phyloP scores from a whole-genome alignment of 306 rosid species.

The Quercus suber region DNA sequence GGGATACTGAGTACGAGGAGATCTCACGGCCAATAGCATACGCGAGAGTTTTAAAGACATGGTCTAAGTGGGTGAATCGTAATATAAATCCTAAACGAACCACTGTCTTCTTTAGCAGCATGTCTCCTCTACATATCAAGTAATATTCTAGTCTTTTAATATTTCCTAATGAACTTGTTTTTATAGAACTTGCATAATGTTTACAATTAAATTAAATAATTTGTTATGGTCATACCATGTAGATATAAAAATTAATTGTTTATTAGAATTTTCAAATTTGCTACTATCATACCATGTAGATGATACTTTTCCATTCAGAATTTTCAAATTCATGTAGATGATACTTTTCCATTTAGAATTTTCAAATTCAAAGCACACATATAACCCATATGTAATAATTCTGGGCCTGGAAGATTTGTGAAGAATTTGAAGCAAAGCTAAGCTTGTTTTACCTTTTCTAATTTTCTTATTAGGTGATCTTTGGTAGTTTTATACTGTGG shows the following conservation, averaged over 20 bases:
- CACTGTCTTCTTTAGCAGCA: slow-evolving; percentile 76
- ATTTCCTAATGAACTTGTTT: neutral
- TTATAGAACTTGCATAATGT: neutral
- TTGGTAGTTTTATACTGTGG: no score
- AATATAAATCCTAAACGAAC: slow-evolving; percentile 79
- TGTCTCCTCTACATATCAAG: slow-evolving; percentile 98
- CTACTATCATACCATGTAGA: no score
- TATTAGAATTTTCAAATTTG: no score
- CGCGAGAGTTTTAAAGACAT: slow-evolving; percentile 61
- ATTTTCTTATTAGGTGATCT: no score
- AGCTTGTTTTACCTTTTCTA: no score
- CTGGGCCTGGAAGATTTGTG: neutral
- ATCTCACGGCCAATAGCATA: slow-evolving; percentile 63
- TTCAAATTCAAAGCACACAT: neutral
- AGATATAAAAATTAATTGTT: no score
- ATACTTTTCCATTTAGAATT: no score
- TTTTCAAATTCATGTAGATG: no score
- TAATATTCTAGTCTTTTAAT: slow-evolving; percentile 22
- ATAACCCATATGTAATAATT: no score
- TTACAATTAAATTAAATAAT: no score
- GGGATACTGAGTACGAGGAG: slow-evolving; percentile 74
- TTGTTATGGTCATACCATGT: no score
- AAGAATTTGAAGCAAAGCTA: neutral
- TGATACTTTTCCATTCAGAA: no score
- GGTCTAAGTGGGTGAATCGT: slow-evolving; percentile 79